These are phyloP conservation scores for Fusarium sp. DNA, from an alignment of 2,329 filamentous ascomycete genomes.

Conservation along the genomic window DNA sequence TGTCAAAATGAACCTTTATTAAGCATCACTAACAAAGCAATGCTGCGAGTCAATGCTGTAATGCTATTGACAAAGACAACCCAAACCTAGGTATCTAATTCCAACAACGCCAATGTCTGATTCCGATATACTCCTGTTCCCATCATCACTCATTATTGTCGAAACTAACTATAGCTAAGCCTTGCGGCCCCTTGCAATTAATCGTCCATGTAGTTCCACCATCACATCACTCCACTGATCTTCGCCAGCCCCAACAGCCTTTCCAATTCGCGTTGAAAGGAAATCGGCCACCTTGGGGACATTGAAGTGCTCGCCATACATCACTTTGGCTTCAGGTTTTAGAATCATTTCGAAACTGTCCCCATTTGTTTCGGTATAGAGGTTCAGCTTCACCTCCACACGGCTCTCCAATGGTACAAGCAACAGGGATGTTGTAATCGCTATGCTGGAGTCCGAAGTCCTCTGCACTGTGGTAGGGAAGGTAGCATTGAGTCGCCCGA, in stretches of 20 bases:
- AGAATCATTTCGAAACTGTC: slow-evolving; percentile 68
- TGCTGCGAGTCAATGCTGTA: slow-evolving; percentile 12
- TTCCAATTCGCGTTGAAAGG: slow-evolving; percentile 66
- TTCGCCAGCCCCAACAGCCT: slow-evolving; percentile 50
- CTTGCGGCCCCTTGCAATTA: slow-evolving; percentile 69
- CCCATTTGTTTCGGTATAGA: slow-evolving; percentile 61
- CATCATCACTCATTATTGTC: slow-evolving; percentile 49
- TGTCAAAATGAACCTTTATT: slow-evolving; percentile 15
- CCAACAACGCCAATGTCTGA: slow-evolving; percentile 40
- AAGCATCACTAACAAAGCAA: slow-evolving; percentile 19
- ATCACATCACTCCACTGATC: slow-evolving; percentile 67
- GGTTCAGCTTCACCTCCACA: slow-evolving; percentile 70
- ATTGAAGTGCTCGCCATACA: slow-evolving; percentile 85
- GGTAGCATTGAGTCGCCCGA: slow-evolving; percentile 70
- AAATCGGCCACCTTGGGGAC: slow-evolving; percentile 81
- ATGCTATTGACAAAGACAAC: slow-evolving; percentile 19
- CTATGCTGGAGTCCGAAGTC: slow-evolving; percentile 73
- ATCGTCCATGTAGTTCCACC: slow-evolving; percentile 65
- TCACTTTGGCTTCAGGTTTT: slow-evolving; percentile 67
- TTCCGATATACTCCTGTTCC: slow-evolving; percentile 30
- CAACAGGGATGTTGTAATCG: slow-evolving; percentile 71
- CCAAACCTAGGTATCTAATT: slow-evolving; percentile 44
- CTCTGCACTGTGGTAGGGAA: slow-evolving; percentile 74
- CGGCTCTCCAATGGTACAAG: slow-evolving; percentile 75
- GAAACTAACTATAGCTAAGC: slow-evolving; percentile 38